Evolutionary conservation across 352 stramenopile species (phyloP).

Genomic region (Phytophthora hybrid): DNA sequence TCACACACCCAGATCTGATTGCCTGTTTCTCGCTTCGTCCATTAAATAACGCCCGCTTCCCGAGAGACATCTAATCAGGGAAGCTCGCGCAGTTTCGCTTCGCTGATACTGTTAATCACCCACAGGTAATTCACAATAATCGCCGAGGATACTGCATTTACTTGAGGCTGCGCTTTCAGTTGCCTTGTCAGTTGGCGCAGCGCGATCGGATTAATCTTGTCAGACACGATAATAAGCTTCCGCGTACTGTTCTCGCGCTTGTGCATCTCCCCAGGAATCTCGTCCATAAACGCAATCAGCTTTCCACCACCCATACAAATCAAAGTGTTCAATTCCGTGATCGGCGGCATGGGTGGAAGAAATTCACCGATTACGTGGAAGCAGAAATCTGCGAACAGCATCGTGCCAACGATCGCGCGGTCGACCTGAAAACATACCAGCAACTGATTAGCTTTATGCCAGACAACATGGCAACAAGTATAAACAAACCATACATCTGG

Average conservation of each 20-base stretch:
- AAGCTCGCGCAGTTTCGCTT: constrained; percentile 67
- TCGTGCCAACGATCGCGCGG: constrained; percentile 56
- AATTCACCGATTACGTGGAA: constrained; percentile 85
- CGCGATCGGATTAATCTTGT: constrained; percentile 75
- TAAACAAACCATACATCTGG: constrained; percentile 32
- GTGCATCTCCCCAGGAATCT: constrained; percentile 60
- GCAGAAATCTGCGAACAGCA: constrained; percentile 73
- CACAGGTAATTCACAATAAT: constrained; percentile 87
- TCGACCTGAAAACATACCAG: constrained; percentile 9
- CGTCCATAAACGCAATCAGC: constrained; percentile 59
- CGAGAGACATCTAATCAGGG: constrained; percentile 18
- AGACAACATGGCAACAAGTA: neutral
- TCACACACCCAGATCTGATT: constrained; percentile 16
- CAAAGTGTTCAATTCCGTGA: constrained; percentile 71
- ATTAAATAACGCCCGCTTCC: constrained; percentile 36
- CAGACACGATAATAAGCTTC: constrained; percentile 75
- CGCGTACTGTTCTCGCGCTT: constrained; percentile 57
- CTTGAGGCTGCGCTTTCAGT: constrained; percentile 50
- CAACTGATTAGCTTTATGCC: constrained; percentile 1
- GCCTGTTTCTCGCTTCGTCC: constrained; percentile 1
- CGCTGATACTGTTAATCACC: constrained; percentile 89
- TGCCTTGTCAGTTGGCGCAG: constrained; percentile 51
- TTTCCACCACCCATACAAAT: constrained; percentile 73
- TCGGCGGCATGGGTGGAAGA: constrained; percentile 76
- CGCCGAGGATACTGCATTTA: constrained; percentile 48